Conservation (phyloP, 1,284 basidiomycete species). For the Volvariella volvacea region DNA sequence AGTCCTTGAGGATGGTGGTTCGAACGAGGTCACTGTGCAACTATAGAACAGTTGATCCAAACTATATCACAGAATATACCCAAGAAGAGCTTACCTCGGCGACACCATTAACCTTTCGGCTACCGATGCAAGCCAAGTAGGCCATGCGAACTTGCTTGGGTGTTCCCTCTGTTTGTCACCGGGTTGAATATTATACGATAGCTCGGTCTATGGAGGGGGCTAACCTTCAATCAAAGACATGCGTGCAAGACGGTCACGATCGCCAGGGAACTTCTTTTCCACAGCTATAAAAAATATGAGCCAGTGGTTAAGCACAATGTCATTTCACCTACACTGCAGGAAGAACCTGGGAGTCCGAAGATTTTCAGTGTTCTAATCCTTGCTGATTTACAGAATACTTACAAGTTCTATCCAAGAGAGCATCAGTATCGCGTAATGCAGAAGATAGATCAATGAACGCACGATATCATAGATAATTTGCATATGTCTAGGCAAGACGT, state of each 20-base stretch:
- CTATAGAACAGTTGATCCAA: slow-evolving; percentile 21
- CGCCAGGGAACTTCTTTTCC: slow-evolving; percentile 83
- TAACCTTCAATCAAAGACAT: slow-evolving; percentile 88
- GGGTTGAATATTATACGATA: slow-evolving; percentile 1
- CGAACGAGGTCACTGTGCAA: slow-evolving; percentile 69
- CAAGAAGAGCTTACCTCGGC: slow-evolving; percentile 60
- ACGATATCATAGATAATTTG: slow-evolving; percentile 90
- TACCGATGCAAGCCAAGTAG: slow-evolving; percentile 70
- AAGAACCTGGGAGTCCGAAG: slow-evolving; percentile 39
- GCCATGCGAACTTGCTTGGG: slow-evolving; percentile 89
- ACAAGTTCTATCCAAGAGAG: slow-evolving; percentile 20
- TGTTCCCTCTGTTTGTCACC: slow-evolving; percentile 63
- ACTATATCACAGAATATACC: background rate
- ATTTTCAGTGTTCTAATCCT: slow-evolving; percentile 5
- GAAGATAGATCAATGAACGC: slow-evolving; percentile 20
- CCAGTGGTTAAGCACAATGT: slow-evolving; percentile 2
- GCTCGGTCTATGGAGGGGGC: slow-evolving; percentile 1
- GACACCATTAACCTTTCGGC: slow-evolving; percentile 89
- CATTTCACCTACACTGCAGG: slow-evolving; percentile 44
- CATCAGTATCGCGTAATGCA: slow-evolving; percentile 1
- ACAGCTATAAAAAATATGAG: slow-evolving; percentile 47
- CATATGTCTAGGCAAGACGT: slow-evolving; percentile 79
- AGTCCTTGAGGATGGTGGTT: slow-evolving; percentile 86
- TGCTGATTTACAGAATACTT: slow-evolving; percentile 10
- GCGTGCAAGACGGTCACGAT: slow-evolving; percentile 68